Base-by-base conservation (phyloP, 1,139 yeast species). In the Scheffersomyces titani region DNA sequence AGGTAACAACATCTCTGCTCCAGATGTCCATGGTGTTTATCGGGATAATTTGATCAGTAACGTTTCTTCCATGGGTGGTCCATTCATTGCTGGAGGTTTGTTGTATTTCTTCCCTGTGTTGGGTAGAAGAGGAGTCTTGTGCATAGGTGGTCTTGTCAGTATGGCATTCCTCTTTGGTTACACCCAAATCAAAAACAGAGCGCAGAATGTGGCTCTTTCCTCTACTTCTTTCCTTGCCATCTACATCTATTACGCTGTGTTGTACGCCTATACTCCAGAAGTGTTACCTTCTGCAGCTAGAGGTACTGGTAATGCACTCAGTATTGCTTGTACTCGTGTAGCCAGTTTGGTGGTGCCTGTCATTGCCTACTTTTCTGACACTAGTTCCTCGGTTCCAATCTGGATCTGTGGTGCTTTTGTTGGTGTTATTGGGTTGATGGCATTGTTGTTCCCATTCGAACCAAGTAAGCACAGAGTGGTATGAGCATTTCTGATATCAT, bases 1-100 rank as follows among this genome's bases (percentile, higher is more conserved):
- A 63, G 77, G 77, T 22, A 82, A 78, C 6, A 67, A 67, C 47
- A 68, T 70, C 44, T 65, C 71, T 52, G 74, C 76, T 13, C 57
- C 57, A n/a, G 50, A 58, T 4, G 50, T 53, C 13, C 20, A 49
- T 48, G 60, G 59, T 36, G 55, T 57, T 9, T 61, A 62, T 54
- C 50, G 61, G 3, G 62, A 62, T 51, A 47, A 54, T 47, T 50
- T 60, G 44, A 58, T 62, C 51, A 51, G 59, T 19, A 56, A 59
- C 49, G 55, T 57, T 7, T 55, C 57, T 44, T 56, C 58, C 4
- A 56, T 58, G n/a, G 55, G 53, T 21, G 63, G 63, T 2, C 65
- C 65, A 6, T 51, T 61, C 19, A 47, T 62, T 30, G 65, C 63
- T 11, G 61, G 59, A 40, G 57, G 60, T 21, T 22, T 54, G 13